Base-by-base conservation (phyloP, 192 early-diverging fungal genomes). In the Glomus cerebriforme region DNA sequence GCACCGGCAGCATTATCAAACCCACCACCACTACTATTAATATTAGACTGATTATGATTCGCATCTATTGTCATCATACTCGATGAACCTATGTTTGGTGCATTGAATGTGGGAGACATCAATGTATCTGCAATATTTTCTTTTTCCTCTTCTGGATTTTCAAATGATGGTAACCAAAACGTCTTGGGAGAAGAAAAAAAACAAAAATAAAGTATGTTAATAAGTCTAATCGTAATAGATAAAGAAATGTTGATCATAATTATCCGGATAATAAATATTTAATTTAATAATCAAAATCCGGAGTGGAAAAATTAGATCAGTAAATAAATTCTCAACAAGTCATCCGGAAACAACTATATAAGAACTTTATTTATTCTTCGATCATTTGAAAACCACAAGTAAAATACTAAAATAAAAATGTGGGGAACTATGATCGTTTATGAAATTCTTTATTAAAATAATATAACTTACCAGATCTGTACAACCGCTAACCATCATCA, bases 401-500 rank as follows among this genome's bases (percentile, higher is more conserved):
- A 27, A 63, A 27, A 29, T 26, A 27, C 24, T 6, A 5, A 29
- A 13, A 29, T 22, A 22, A 54, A 54, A 54, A 54, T 54, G 49
- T 54, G 49, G 49, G 49, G 49, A 54, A 54, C 49, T 22, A 22
- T 22, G 49, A 54, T 54, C 49, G 49, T 22, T 54, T 54, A 54
- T 6, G 49, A 54, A 22, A 22, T 19, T 19, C 19, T 59, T 9
- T 63, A 27, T 26, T 27, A 68, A 12, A 0, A 66, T 26, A 69
- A 7, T 59, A 34, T 27, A 34, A 86, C 87, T 85, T 87, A 94
- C 93, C 87, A 95, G 69, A 62, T 91, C 90, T 8, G 78, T 83
- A 15, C 87, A 87, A 13, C 91, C 93, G 39, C 84, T 88, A 27
- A 90, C 92, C 83, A 94, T 88, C 92, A 95, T 92, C 69, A 89